Conservation (phyloP, 176 grass and related monocot genomes). For the Bothriochloa decipiens region DNA sequence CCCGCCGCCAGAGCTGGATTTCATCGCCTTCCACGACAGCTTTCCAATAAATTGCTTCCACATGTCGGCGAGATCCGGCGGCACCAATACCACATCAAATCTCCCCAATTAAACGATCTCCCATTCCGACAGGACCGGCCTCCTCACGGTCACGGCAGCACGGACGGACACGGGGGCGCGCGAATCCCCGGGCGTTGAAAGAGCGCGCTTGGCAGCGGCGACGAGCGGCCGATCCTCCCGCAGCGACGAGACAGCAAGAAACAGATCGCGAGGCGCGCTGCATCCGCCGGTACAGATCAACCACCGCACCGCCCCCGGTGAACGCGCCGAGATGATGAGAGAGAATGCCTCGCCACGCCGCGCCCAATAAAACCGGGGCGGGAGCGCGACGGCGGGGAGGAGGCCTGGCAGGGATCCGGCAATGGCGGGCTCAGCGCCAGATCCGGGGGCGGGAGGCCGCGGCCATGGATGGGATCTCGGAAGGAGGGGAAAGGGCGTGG, state of each 20-base stretch:
- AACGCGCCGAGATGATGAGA: background rate
- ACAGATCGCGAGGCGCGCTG: background rate
- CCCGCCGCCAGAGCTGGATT: constrained; percentile 46
- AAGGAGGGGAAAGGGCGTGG: constrained; percentile 34
- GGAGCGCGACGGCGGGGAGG: constrained; percentile 5
- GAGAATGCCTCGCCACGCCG: background rate
- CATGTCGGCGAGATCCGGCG: constrained; percentile 62
- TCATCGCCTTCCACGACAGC: constrained; percentile 76
- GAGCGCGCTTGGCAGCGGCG: constrained; percentile 16
- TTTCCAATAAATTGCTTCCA: constrained; percentile 96
- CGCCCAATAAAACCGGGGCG: constrained; percentile 4
- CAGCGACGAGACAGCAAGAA: background rate
- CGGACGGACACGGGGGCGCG: background rate
- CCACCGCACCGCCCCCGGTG: background rate
- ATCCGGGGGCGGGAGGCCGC: constrained; percentile 47
- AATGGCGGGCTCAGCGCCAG: constrained; percentile 54
- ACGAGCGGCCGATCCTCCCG: constrained; percentile 31
- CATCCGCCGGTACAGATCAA: background rate
- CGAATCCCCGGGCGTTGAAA: constrained; percentile 37
- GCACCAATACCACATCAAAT: constrained; percentile 50
- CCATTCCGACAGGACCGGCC: constrained; percentile 23
- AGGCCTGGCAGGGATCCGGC: constrained; percentile 41
- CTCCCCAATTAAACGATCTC: constrained; percentile 28
- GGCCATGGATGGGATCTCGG: constrained; percentile 63
- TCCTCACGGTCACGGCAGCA: constrained; percentile 11